These are phyloP conservation scores for Diaporthe helianthi DNA, from an alignment of 2,329 filamentous ascomycete species.

Conservation along the genomic window DNA sequence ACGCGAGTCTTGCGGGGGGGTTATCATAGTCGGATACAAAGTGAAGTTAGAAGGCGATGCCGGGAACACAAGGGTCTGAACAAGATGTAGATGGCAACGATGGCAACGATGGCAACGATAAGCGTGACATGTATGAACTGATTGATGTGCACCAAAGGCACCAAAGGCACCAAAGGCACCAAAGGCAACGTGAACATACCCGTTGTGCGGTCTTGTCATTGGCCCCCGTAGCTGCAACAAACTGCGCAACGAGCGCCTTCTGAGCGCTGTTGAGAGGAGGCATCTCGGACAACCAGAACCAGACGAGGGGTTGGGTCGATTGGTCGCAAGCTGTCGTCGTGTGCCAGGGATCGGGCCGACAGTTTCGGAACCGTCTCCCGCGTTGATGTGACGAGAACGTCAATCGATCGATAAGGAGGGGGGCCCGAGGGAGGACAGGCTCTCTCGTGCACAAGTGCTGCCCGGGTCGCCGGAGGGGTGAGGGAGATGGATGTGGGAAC, in stretches of 20 bases:
- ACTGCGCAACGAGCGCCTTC: slow-evolving; percentile 32
- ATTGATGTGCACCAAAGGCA: no score
- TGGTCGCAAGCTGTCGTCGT: slow-evolving; percentile 2
- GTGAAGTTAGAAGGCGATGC: neutral
- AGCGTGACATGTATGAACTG: neutral
- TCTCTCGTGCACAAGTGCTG: neutral
- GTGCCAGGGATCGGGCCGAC: slow-evolving; percentile 30
- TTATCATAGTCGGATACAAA: neutral
- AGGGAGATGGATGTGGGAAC: neutral
- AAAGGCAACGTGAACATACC: slow-evolving; percentile 24
- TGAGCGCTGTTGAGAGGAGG: slow-evolving; percentile 33
- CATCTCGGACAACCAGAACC: slow-evolving; percentile 30
- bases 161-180: no score
- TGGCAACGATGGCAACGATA: neutral
- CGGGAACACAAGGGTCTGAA: slow-evolving; percentile 1
- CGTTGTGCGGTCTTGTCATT: slow-evolving; percentile 35
- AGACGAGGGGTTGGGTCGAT: neutral
- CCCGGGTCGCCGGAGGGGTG: neutral
- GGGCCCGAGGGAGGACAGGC: neutral
- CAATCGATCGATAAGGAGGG: slow-evolving; percentile 4
- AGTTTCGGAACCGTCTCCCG: slow-evolving; percentile 28
- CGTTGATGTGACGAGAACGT: slow-evolving; percentile 10
- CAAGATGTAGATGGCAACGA: neutral
- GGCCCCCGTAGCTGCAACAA: slow-evolving; percentile 32
- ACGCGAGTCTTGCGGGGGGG: neutral